Conservation (phyloP, 2,329 filamentous ascomycete genomes). For the Magnaporthiopsis poae region DNA sequence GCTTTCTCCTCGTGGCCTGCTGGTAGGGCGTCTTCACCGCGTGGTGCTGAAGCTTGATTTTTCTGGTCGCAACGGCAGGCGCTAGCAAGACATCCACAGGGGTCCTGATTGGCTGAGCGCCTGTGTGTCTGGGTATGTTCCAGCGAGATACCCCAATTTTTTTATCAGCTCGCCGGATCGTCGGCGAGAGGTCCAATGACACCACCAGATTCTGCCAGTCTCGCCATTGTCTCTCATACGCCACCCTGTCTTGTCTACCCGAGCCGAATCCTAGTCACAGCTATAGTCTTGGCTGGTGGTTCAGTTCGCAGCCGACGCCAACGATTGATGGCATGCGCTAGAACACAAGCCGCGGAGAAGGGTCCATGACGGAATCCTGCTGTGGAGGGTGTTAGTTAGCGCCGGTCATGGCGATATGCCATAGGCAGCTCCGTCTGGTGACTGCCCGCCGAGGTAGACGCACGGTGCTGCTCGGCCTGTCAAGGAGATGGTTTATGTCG, state of each 20-base stretch:
- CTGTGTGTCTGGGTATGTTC: neutral
- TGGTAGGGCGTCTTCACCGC: no score
- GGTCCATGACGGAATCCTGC: neutral
- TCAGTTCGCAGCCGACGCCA: neutral
- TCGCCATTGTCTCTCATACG: neutral
- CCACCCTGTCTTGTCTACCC: no score
- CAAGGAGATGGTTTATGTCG: neutral
- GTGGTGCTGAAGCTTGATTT: neutral
- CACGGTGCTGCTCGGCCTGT: neutral
- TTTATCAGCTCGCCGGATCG: neutral
- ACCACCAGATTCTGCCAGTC: neutral
- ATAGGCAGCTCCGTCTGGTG: neutral
- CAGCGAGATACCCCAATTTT: neutral
- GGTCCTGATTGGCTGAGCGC: neutral
- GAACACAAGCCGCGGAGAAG: neutral
- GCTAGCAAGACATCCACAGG: neutral
- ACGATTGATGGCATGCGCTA: neutral
- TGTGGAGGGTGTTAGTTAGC: neutral
- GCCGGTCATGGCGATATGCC: constrained; percentile 2
- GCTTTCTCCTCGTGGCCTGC: neutral
- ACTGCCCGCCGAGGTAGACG: neutral
- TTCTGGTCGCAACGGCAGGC: neutral
- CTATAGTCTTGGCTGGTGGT: neutral
- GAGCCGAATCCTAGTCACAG: neutral
- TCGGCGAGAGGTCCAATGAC: neutral